Base-by-base conservation (phyloP, 371 early-diverging fungal species). In the Cladochytrium tenue region DNA sequence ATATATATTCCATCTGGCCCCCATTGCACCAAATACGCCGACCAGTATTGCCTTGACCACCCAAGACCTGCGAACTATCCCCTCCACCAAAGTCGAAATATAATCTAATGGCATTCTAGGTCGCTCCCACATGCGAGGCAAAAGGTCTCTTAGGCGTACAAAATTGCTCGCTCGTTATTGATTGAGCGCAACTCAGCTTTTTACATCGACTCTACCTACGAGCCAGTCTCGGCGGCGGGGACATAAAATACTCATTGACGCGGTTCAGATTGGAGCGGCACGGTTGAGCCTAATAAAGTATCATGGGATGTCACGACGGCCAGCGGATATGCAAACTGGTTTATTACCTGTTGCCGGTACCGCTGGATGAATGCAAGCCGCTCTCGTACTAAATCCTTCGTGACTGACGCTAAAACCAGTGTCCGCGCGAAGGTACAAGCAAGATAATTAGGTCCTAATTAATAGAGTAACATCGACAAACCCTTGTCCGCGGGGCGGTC, bases 281-380 rank as follows among this genome's bases (percentile, higher is more conserved):
- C 23, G 66, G 66, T 7, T 32, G 35, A 1, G 66, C 66, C 66
- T 66, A 32, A 10, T 17, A 20, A 26, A 17, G 36, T 52, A 32
- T 32, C 33, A 3, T 28, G 1, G 7, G 1, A 27, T 3, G 51
- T 17, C 25, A 63, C 7, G n/a, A 17, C 50, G 30, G 52, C 1
- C 13, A 17, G 3, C 25, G 25, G 5, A 13, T 23, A 15, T 2
- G 36, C 5, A 60, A 2, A 5, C 10, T 17, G 23, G 59, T 66
- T 60, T 7, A 43, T 13, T 64, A 87, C 88, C 58, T 84, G 82
- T 36, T 79, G 75, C 25, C 89, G 82, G 63, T 81, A 84, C 3
- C 83, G 76, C 61, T 89, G 89, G 58, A 92, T 89, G 52, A 81
- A 82, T 20, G 91, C 75, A 26, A 93, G 76, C 34, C 87, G 82